phyloP scores from a whole-genome alignment of 1,139 yeast species.

The Kodamaea sp. region DNA sequence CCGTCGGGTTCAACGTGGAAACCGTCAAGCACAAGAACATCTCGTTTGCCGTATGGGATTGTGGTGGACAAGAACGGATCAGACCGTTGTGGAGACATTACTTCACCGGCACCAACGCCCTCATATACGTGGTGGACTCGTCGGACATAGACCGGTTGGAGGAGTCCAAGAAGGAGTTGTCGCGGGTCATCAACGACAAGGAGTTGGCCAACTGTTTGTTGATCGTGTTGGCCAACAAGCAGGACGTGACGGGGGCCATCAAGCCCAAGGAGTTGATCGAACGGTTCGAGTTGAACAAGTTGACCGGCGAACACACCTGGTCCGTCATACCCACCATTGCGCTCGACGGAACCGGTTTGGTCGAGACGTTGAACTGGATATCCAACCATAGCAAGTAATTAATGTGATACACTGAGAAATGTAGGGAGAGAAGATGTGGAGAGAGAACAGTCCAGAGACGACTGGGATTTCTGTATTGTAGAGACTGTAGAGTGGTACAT shows the following conservation, averaged over 20 bases:
- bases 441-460: too few species aligned
- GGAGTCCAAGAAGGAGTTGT: slow-evolving; percentile 77
- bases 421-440: too few species aligned
- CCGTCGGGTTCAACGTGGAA: slow-evolving; percentile 94
- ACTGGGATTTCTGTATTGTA: too few species aligned
- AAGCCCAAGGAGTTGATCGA: slow-evolving; percentile 69
- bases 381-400: slow-evolving; percentile 56
- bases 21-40: slow-evolving; percentile 86
- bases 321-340: slow-evolving; percentile 78
- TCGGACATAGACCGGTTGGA: slow-evolving; percentile 70
- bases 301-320: slow-evolving; percentile 65
- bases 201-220: slow-evolving; percentile 79
- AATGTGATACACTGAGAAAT: too few species aligned
- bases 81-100: slow-evolving; percentile 95
- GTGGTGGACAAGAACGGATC: slow-evolving; percentile 92
- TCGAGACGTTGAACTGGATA: slow-evolving; percentile 76
- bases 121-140: slow-evolving; percentile 87
- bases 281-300: slow-evolving; percentile 52
- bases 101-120: slow-evolving; percentile 91
- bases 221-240: slow-evolving; percentile 88
- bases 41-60: slow-evolving; percentile 94
- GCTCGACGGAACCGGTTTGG: slow-evolving; percentile 71
- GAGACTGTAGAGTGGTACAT: too few species aligned
- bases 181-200: slow-evolving; percentile 73
- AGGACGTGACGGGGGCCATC: slow-evolving; percentile 67